A percentile compares a stretch with the other conserved stretches of the same genome.
These are phyloP conservation scores for Nothophoma quercina DNA, from an alignment of 2,329 filamentous ascomycete species.

Conservation along the genomic window DNA sequence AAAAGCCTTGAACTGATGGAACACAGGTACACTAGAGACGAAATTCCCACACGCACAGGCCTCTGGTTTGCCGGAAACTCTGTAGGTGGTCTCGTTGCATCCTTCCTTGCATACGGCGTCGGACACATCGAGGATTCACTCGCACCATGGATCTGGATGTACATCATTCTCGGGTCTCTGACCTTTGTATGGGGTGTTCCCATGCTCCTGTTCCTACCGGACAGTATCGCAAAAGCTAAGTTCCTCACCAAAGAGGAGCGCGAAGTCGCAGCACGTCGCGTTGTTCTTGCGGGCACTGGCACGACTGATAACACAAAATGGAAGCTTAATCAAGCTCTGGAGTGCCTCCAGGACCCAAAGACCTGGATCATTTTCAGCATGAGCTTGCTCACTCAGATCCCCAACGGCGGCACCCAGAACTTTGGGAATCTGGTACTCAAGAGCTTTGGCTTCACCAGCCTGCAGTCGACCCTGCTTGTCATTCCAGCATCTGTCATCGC, in stretches of 20 bases:
- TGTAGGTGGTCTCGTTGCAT: slow-evolving; percentile 9
- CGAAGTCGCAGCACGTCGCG: slow-evolving; percentile 34
- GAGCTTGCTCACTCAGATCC: slow-evolving; percentile 6
- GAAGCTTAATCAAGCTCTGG: slow-evolving; percentile 12
- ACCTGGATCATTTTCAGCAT: slow-evolving; percentile 13
- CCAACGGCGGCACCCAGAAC: slow-evolving; percentile 10
- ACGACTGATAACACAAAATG: slow-evolving; percentile 25
- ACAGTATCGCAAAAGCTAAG: slow-evolving; percentile 5
- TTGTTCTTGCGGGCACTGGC: slow-evolving; percentile 32
- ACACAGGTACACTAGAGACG: slow-evolving; percentile 12
- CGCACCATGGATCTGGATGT: slow-evolving; percentile 13
- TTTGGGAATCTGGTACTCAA: slow-evolving; percentile 9
- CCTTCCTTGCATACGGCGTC: slow-evolving; percentile 10
- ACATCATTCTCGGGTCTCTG: slow-evolving; percentile 4
- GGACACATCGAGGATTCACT: slow-evolving; percentile 7
- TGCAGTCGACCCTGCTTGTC: slow-evolving; percentile 7
- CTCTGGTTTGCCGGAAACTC: slow-evolving; percentile 12
- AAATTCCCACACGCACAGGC: slow-evolving; percentile 8
- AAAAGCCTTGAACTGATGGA: background rate
- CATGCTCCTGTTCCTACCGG: slow-evolving; percentile 7
- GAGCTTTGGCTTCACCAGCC: slow-evolving; percentile 15
- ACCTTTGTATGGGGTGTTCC: slow-evolving; percentile 10
- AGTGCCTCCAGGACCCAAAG: slow-evolving; percentile 10
- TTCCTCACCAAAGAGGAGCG: slow-evolving; percentile 10
- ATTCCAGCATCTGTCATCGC: slow-evolving; percentile 12